Percentiles rank a stretch among this genome's conserved stretches.
Conservation (phyloP, 2,329 filamentous ascomycete genomes). For the Apiospora arundinis region DNA sequence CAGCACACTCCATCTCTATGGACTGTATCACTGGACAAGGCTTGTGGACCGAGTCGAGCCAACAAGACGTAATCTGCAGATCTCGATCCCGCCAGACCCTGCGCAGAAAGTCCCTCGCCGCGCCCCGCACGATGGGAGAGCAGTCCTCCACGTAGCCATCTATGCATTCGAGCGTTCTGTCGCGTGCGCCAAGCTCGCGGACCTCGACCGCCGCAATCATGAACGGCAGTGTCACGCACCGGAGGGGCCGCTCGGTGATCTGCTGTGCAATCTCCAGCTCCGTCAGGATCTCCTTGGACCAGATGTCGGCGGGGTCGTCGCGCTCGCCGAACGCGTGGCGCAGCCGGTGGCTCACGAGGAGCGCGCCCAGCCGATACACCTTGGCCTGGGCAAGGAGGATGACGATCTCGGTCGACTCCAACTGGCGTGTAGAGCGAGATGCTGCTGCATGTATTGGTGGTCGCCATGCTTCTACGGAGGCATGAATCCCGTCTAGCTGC, state of each 20-base stretch:
- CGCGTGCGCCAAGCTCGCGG: slow-evolving; percentile 26
- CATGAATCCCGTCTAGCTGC: slow-evolving; percentile 31
- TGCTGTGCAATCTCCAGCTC: slow-evolving; percentile 34
- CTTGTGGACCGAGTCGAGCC: slow-evolving; percentile 36
- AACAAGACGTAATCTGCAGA: slow-evolving; percentile 27
- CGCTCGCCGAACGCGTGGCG: slow-evolving; percentile 34
- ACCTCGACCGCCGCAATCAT: slow-evolving; percentile 37
- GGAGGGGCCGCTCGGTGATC: slow-evolving; percentile 32
- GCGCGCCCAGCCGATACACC: slow-evolving; percentile 35
- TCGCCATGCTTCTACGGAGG: slow-evolving; percentile 34
- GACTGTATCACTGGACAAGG: slow-evolving; percentile 33
- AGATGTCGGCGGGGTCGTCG: slow-evolving; percentile 33
- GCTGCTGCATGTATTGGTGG: slow-evolving; percentile 30
- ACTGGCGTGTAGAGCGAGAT: slow-evolving; percentile 29
- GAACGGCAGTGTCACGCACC: slow-evolving; percentile 37
- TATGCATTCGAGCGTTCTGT: slow-evolving; percentile 30
- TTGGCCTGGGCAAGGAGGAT: slow-evolving; percentile 37
- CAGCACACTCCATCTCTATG: slow-evolving; percentile 9
- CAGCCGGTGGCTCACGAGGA: slow-evolving; percentile 35
- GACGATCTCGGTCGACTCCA: slow-evolving; percentile 33
- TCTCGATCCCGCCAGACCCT: slow-evolving; percentile 38
- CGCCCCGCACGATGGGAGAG: slow-evolving; percentile 32
- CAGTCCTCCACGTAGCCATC: slow-evolving; percentile 34
- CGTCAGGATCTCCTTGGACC: slow-evolving; percentile 37
- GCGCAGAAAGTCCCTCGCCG: slow-evolving; percentile 33